Base-by-base conservation (phyloP, 2,329 filamentous ascomycete genomes). In the Apiospora koreana region DNA sequence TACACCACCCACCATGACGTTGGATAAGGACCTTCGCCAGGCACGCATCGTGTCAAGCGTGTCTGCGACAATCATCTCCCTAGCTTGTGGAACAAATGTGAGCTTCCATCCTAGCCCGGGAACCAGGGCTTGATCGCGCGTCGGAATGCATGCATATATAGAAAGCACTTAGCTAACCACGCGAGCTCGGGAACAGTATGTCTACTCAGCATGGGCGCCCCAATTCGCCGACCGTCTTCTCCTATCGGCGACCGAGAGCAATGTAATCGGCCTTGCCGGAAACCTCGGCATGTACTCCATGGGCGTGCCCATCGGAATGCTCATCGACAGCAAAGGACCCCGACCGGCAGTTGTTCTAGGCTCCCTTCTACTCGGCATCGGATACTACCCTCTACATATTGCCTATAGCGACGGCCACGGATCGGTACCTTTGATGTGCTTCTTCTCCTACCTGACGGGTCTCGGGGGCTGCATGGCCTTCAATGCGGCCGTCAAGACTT, bases 161-260 rank as follows among this genome's bases (percentile, higher is more conserved):
- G n/a, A 16, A 38, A n/a, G 23, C 21, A 43, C 54, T 10, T 58
- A 5, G 31, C 68, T 46, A 38, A 18, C 41, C 14, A 28, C 38
- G 7, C n/a, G 21, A n/a, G 31, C 28, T 38, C 23, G 9, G 38
- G 69, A 21, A 62, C 78, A 98, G 94, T 98, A 99, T 89, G 95
- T 95, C 79, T 99, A 98, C 83, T 98, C 94, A 69, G 95, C 95
- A 82, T 99, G 96, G 95, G 94, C 94, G 18, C 96, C 96, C 25
- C 95, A 98, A 82, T 98, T 98, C 79, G 94, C 95, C 67, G 91
- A 97, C 77, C 91, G 89, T 75, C 86, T 99, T 76, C 91, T 92
- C 79, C 89, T 98, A 72, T 94, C 94, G 18, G 92, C 96, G n/a
- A 98, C 95, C 2, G 88, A 98, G 81, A 94, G 90, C 81, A 98